phyloP scores from a whole-genome alignment of 169 alveolate genomes.

The Plasmodium berghei region DNA sequence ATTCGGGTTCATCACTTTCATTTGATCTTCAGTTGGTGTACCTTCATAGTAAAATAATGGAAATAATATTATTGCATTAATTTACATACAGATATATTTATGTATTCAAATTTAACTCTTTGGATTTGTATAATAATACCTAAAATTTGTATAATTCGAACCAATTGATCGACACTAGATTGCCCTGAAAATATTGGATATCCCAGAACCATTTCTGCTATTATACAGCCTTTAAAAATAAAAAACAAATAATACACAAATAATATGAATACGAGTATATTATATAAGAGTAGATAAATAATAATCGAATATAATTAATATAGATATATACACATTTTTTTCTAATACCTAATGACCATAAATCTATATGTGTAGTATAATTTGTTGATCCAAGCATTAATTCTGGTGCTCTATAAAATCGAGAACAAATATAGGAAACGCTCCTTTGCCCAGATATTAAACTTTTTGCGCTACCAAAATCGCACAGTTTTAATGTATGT shows the following conservation, averaged over 20 bases:
- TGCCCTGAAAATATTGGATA: slow-evolving; percentile 98
- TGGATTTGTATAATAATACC: slow-evolving; percentile 45
- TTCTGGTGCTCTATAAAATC: slow-evolving; percentile 99
- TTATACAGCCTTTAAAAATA: slow-evolving; percentile 94
- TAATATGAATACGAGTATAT: slow-evolving; percentile 77
- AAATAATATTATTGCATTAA: slow-evolving; percentile 17
- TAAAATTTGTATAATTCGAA: slow-evolving; percentile 93
- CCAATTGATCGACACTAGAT: slow-evolving; percentile 96
- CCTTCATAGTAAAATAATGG: slow-evolving; percentile 85
- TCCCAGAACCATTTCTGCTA: slow-evolving; percentile 96
- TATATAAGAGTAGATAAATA: slow-evolving; percentile 21
- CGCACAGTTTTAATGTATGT: slow-evolving; percentile 95
- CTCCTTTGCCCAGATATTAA: slow-evolving; percentile 94
- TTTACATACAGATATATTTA: background rate
- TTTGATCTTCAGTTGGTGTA: slow-evolving; percentile 94
- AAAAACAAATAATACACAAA: slow-evolving; percentile 66
- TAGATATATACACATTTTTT: slow-evolving; percentile 14
- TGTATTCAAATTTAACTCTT: background rate
- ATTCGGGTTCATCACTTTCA: slow-evolving; percentile 95
- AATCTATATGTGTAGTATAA: slow-evolving; percentile 97
- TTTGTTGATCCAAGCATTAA: slow-evolving; percentile 98
- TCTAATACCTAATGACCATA: slow-evolving; percentile 95
- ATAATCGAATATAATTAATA: background rate
- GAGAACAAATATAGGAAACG: slow-evolving; percentile 96
- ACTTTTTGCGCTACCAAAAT: slow-evolving; percentile 98